Evolutionary conservation across 352 stramenopile species (phyloP).

Genomic region (Pelagophyceae sp.): DNA sequence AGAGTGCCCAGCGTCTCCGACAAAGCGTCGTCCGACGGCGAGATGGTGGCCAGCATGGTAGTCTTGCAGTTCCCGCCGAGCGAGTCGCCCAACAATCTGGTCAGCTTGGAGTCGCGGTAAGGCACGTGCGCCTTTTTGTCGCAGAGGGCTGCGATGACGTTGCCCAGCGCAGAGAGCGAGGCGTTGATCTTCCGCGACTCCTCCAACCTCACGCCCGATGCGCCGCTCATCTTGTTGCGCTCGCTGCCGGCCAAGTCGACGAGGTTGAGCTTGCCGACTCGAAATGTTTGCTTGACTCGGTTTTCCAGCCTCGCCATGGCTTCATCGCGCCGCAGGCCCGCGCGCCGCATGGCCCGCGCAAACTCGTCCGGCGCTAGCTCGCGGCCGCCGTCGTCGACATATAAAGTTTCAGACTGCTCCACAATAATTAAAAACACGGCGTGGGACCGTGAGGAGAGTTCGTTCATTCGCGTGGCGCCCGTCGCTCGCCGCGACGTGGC

Average conservation of each 20-base stretch:
- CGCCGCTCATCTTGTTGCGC: conserved; percentile 65
- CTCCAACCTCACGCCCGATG: conserved; percentile 69
- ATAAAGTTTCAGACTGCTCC: conserved; percentile 76
- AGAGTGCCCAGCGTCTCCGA: conserved; percentile 80
- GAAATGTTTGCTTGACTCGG: conserved; percentile 80
- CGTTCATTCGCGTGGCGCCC: conserved; percentile 74
- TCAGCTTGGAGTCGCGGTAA: conserved; percentile 85
- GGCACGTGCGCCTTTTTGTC: conserved; percentile 73
- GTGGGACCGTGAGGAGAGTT: conserved; percentile 53
- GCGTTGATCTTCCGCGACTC: conserved; percentile 86
- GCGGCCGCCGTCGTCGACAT: conserved; percentile 65
- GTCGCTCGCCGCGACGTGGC: conserved; percentile 65
- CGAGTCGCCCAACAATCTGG: conserved; percentile 63
- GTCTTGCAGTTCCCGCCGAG: conserved; percentile 85
- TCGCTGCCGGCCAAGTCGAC: conserved; percentile 81
- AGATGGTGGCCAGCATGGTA: conserved; percentile 91
- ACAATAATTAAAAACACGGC: conserved; percentile 89
- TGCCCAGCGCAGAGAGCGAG: conserved; percentile 72
- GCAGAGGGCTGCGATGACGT: conserved; percentile 76
- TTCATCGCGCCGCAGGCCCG: conserved; percentile 25
- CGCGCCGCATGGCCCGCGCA: conserved; percentile 47
- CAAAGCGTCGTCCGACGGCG: conserved; percentile 62
- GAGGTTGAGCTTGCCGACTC: conserved; percentile 82
- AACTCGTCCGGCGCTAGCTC: conserved; percentile 71
- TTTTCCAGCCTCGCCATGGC: conserved; percentile 51